phyloP scores from a whole-genome alignment of 768 basidiomycete species.

The Fibroporia radiculosa region DNA sequence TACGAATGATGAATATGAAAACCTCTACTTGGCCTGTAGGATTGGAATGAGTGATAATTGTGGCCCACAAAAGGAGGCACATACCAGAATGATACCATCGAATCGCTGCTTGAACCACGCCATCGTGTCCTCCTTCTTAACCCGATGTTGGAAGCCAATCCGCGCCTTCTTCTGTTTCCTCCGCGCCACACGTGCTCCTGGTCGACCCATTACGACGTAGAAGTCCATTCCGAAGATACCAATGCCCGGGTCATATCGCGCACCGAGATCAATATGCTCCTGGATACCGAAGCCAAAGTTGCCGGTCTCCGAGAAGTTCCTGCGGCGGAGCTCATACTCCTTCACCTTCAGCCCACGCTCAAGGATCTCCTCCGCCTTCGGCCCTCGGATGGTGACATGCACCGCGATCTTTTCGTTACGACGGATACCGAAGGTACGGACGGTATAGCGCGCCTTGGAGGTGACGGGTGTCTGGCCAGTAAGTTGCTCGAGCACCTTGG shows the following conservation, averaged over 20 bases:
- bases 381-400: conserved; percentile 97
- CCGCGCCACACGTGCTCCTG: conserved; percentile 85
- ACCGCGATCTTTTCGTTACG: conserved; percentile 99
- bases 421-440: conserved; percentile 97
- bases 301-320: conserved; percentile 97
- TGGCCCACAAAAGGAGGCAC: conserved; percentile 19
- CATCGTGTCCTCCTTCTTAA: conserved; percentile 95
- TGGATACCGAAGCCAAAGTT: conserved; percentile 99
- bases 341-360: conserved; percentile 99
- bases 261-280: conserved; percentile 98
- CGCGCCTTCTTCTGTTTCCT: conserved; percentile 84
- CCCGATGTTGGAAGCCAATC: conserved; percentile 82
- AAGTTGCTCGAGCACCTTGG: conserved; percentile 98
- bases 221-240: conserved; percentile 99
- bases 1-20: conserved; percentile 11
- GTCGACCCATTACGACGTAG: conserved; percentile 95
- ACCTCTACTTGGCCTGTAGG: conserved; percentile 18
- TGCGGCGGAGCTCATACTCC: conserved; percentile 97
- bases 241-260: conserved; percentile 95
- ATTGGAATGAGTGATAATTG: not conserved
- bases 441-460: conserved; percentile 99
- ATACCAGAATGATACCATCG: conserved; percentile 92
- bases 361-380: conserved; percentile 98
- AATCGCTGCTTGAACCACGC: conserved; percentile 99
- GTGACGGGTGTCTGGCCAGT: conserved; percentile 99